Percentiles rank a stretch among this genome's conserved stretches.
Conservation (phyloP, 2,329 filamentous ascomycete genomes). For the Plectosphaerella cucumerina region DNA sequence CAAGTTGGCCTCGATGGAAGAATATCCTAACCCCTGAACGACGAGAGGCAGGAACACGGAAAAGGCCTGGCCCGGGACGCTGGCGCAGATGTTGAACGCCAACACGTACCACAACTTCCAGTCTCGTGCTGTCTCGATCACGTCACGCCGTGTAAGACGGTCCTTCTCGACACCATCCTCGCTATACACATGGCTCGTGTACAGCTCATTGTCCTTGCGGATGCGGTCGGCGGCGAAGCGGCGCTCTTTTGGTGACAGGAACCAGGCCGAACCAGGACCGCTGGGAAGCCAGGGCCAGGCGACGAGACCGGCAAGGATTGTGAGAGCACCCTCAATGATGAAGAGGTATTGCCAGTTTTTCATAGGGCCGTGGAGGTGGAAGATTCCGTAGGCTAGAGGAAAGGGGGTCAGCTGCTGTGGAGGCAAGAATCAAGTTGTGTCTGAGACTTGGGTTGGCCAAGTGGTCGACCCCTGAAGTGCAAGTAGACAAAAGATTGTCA, state of each 20-base stretch:
- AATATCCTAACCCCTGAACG: conserved; percentile 23
- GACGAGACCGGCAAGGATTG: conserved; percentile 29
- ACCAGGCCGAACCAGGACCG: conserved; percentile 30
- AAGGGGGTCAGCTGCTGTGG: conserved; percentile 7
- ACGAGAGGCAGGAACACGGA: conserved; percentile 28
- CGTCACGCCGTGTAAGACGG: conserved; percentile 21
- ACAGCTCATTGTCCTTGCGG: conserved; percentile 24
- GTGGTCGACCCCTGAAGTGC: too few relatives aligned
- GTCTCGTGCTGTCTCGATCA: conserved; percentile 26
- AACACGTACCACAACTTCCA: conserved; percentile 31
- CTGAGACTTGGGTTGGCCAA: neutral
- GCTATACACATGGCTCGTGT: conserved; percentile 22
- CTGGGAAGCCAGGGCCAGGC: conserved; percentile 32
- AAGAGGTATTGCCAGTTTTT: conserved; percentile 40
- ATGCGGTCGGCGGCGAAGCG: conserved; percentile 28
- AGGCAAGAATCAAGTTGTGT: neutral
- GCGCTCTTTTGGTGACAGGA: conserved; percentile 30
- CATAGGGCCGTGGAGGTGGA: conserved; percentile 28
- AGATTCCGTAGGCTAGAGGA: conserved; percentile 29
- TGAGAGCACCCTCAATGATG: conserved; percentile 36
- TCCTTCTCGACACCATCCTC: conserved; percentile 12
- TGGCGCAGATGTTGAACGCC: conserved; percentile 25
- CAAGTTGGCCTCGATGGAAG: conserved; percentile 18
- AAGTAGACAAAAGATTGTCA: too few relatives aligned
- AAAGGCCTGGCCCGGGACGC: conserved; percentile 25